Evolutionary conservation across 768 basidiomycete species (phyloP), one percentile per base, ranked within the genome.

Genomic region (Russula olivacea): DNA sequence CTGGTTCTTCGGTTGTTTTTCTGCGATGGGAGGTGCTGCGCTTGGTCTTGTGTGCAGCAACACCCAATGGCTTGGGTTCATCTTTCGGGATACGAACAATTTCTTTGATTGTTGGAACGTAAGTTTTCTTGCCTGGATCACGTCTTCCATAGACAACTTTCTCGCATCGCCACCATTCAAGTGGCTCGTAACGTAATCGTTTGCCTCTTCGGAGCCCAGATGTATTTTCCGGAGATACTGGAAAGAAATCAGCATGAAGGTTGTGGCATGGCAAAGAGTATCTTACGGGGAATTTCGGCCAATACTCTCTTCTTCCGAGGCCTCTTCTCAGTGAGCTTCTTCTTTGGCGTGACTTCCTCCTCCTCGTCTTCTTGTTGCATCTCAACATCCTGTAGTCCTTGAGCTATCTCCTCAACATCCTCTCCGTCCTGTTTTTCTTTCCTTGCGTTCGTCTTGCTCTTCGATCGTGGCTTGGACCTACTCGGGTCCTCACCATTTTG

Each of bases 101-200:
- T 72, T 85, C 80, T 71, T 84, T 78, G 70, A 93, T 88, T 69
- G 79, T 81, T 1, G 88, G 79, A 12, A 89, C 86, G 30, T 82
- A 77, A 23, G 80, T 75, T 10, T 75, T 65, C 50, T 64, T 64
- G 25, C 78, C 82, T 8, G 79, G 78, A 10, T 79, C 75, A 14
- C 81, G 79, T 23, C 85, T 81, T 7, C 87, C 88, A 69, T 93
- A 98, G 2, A 94, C 86, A 25, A 93, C 82, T 65, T 85, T 87
- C 75, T 98, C 96, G 68, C 85, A 84, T n/a, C 93, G 83, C 96
- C 96, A 98, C 78, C 81, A 96, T 45, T 91, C 89, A 40, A 98
- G 77, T 4, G 95, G 96, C 54, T 76, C 76, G 68, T 83, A 85
- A 36, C 84, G 83, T 58, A 81, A 77, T 25, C 95, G 85, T 53